A percentile compares a stretch with the other conserved stretches of the same genome.
These are phyloP conservation scores for Citrus reticulata DNA, from an alignment of 345 rosid species.

Conservation along the genomic window DNA sequence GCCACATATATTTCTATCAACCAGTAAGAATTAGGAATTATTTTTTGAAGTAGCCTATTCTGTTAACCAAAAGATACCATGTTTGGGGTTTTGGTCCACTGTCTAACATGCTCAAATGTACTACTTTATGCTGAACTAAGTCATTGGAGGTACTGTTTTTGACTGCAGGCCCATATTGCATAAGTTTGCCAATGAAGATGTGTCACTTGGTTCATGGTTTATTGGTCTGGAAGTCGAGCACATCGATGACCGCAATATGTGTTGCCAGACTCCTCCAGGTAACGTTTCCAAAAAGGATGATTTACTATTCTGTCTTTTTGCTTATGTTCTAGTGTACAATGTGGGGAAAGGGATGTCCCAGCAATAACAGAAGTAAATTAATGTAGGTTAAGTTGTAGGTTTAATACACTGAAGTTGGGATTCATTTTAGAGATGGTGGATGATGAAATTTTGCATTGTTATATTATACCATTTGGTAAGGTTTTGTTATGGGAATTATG, in stretches of 20 bases:
- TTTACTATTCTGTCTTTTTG: neutral
- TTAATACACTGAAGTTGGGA: neutral
- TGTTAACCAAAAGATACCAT: neutral
- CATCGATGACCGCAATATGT: slow-evolving; percentile 79
- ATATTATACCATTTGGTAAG: neutral
- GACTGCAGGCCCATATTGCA: slow-evolving; percentile 80
- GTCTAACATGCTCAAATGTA: neutral
- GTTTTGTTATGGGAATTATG: neutral
- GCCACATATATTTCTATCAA: slow-evolving; percentile 81
- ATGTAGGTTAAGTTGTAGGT: neutral
- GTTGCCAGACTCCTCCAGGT: slow-evolving; percentile 99
- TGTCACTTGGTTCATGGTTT: slow-evolving; percentile 93
- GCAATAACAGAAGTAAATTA: neutral
- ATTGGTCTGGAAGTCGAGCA: slow-evolving; percentile 98
- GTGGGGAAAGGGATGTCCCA: neutral
- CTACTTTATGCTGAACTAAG: neutral
- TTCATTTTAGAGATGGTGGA: neutral
- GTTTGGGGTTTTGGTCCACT: neutral
- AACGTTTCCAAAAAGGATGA: slow-evolving; percentile 12
- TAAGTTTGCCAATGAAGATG: slow-evolving; percentile 94
- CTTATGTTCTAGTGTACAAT: neutral
- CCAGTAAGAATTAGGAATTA: slow-evolving; percentile 49
- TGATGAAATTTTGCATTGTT: neutral
- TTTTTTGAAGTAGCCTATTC: neutral
- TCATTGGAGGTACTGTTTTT: slow-evolving; percentile 14